Conservation (phyloP, 2,329 filamentous ascomycete species). For the Aspergillus sp. region DNA sequence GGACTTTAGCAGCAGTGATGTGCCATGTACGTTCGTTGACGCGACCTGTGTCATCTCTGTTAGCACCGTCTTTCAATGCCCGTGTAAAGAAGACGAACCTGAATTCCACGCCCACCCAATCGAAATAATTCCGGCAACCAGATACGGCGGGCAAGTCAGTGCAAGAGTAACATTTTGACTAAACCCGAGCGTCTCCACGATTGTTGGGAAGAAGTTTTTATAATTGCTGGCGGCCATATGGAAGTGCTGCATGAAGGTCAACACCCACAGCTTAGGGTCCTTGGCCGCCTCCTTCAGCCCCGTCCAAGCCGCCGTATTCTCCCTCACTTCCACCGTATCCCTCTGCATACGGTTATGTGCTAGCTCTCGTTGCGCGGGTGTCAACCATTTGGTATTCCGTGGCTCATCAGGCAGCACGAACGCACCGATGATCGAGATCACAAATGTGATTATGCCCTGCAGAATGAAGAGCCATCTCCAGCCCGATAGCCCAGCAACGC, state of each 20-base stretch:
- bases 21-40: conserved; percentile 42
- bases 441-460: conserved; percentile 56
- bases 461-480: conserved; percentile 54
- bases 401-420: conserved; percentile 50
- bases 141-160: conserved; percentile 53
- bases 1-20: conserved; percentile 31
- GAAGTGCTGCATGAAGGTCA: conserved; percentile 53
- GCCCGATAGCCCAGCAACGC: conserved; percentile 57
- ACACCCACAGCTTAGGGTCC: conserved; percentile 45
- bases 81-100: conserved; percentile 30
- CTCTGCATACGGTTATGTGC: conserved; percentile 49
- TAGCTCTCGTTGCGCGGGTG: conserved; percentile 40
- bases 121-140: conserved; percentile 53
- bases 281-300: conserved; percentile 42
- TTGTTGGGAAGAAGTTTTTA: conserved; percentile 52
- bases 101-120: conserved; percentile 58
- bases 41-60: conserved; percentile 20
- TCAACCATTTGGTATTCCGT: conserved; percentile 39
- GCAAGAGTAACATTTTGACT: conserved; percentile 53
- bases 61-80: not conserved
- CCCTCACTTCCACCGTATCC: conserved; percentile 50
- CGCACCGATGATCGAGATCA: conserved; percentile 46
- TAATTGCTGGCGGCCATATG: conserved; percentile 51
- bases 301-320: conserved; percentile 45
- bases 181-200: conserved; percentile 53